Base-by-base conservation (phyloP, 2,329 filamentous ascomycete species). In the Fusarium abutilonis region DNA sequence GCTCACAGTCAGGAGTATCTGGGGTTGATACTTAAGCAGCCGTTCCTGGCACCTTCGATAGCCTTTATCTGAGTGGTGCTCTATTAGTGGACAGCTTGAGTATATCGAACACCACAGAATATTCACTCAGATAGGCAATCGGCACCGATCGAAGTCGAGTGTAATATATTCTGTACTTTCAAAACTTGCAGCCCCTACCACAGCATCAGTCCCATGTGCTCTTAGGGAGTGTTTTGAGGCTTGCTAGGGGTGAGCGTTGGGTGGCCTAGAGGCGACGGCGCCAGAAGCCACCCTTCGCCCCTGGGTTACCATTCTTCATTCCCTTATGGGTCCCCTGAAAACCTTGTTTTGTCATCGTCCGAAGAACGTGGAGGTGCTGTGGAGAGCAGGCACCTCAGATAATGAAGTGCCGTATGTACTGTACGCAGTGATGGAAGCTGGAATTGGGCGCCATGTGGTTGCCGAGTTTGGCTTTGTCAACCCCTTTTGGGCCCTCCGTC, bases 201-300 rank as follows among this genome's bases (percentile, higher is more conserved):
- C 34, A 39, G 21, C 32, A 9, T 43, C n/a, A 28, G 49, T 41
- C 68, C 65, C 68, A 8, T 71, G 67, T 68, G 67, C 57, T 56
- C 44, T 35, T 44, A 44, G 34, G 66, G 56, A 60, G 61, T 64
- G 48, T 45, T 44, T 46, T 26, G 44, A 66, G 57, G 42, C 49
- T 54, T 61, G 38, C 36, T 49, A 50, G 46, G 49, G 57, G 51
- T 47, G 57, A 21, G 39, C 23, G 15, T 43, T 21, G 52, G 54
- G 43, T 26, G 34, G 32, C 53, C 48, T 17, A 39, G 38, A 45
- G 45, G 38, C 38, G 46, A 62, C 41, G 32, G 40, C 48, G 32
- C 49, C 42, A 49, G 40, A 64, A 58, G 41, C 56, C 61, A 65
- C 61, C 32, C 42, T 55, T 55, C 52, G 57, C 53, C 49, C 55